Base-by-base conservation (phyloP, 192 early-diverging fungal genomes). In the Coemansia sp. region DNA sequence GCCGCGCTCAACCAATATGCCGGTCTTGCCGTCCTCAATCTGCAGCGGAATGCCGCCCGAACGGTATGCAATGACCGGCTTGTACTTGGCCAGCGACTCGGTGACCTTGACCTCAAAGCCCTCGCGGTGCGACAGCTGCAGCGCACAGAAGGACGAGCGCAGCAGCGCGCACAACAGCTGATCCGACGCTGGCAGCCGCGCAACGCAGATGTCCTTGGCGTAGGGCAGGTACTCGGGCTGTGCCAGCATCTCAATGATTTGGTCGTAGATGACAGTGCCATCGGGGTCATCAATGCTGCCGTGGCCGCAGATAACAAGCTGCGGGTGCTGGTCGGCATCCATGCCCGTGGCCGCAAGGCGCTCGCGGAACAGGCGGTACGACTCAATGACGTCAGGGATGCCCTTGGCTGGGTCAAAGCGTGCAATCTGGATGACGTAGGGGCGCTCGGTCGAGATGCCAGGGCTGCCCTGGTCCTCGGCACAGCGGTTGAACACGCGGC, bases 71-170 rank as follows among this genome's bases (percentile, higher is more conserved):
- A 85, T 66, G 15, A 85, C 89, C 65, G 60, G 85, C 80, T 79
- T 80, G 69, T 78, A 83, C 65, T 90, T 90, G 15, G 71, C 62
- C 42, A 86, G 62, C 10, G 85, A 76, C 57, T 91, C 89, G 11
- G 87, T 91, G 30, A 90, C 86, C 67, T 89, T 92, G 79, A 91
- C 82, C 69, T 91, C 89, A 48, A 91, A 91, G 28, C 89, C 89
- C 79, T 90, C 89, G 40, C 86, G 82, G 47, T 84, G 85, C 7
- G 86, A 88, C 5, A 91, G 72, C 65, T 92, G 90, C 45, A 90
- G 62, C 7, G 86, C 84, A 34, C 88, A 82, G 64, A 83, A 73
- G 1, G 88, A 83, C 26, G 85, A 82, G 17, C 86, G 74, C 41
- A 91, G 49, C n/a, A 91, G 53, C 20, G 83, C 67, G 53, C 91